Evolutionary conservation across 768 basidiomycete species (phyloP).

Genomic region (Podaxis sp.): DNA sequence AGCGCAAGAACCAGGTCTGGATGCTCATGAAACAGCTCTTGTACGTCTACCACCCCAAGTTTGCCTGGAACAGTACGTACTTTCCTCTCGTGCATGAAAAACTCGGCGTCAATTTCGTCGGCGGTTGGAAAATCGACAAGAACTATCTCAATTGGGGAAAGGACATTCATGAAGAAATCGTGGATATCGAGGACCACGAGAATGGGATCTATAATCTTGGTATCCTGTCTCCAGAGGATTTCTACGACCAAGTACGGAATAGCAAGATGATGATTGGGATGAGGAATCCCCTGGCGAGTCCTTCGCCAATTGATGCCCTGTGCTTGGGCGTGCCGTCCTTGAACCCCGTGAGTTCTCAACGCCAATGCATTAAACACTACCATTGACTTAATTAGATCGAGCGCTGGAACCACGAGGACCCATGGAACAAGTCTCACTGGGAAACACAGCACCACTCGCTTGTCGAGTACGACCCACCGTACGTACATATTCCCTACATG

Average conservation of each 20-base stretch:
- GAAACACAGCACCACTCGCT: slow-evolving; percentile 29
- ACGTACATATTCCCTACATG: slow-evolving; percentile 13
- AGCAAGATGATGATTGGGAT: slow-evolving; percentile 30
- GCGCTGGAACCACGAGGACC: slow-evolving; percentile 26
- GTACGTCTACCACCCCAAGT: slow-evolving; percentile 25
- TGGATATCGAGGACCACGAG: slow-evolving; percentile 22
- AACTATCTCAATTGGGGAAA: slow-evolving; percentile 22
- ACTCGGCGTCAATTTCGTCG: slow-evolving; percentile 21
- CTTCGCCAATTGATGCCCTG: slow-evolving; percentile 31
- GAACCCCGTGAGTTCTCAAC: slow-evolving; percentile 27
- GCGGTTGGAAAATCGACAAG: slow-evolving; percentile 23
- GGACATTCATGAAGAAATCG: slow-evolving; percentile 19
- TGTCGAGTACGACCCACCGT: slow-evolving; percentile 27
- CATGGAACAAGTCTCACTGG: slow-evolving; percentile 26
- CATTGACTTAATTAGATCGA: slow-evolving; percentile 16
- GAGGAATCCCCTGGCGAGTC: slow-evolving; percentile 26
- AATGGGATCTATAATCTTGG: slow-evolving; percentile 24
- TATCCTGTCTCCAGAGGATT: slow-evolving; percentile 16
- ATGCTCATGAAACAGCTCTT: slow-evolving; percentile 29
- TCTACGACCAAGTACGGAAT: slow-evolving; percentile 22
- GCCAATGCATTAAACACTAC: neutral
- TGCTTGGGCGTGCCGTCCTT: slow-evolving; percentile 37
- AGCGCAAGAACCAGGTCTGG: slow-evolving; percentile 26
- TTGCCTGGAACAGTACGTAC: slow-evolving; percentile 26
- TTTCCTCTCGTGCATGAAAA: slow-evolving; percentile 21